Base-by-base conservation (phyloP, 768 basidiomycete species). In the Sarcodon sp. region DNA sequence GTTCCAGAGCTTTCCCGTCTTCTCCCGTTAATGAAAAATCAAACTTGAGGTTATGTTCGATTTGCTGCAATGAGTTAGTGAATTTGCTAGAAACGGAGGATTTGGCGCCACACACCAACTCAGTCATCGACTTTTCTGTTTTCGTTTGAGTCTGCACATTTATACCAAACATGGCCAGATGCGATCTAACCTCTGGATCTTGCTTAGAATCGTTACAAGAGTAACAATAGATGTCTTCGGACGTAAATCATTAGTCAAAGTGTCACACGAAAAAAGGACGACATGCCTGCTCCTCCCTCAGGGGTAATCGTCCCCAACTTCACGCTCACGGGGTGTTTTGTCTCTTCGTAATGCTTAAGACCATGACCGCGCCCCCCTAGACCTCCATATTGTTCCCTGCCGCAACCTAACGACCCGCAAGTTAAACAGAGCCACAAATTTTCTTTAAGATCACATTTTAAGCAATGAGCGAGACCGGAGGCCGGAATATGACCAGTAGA, bases 301-400 rank as follows among this genome's bases (percentile, higher is more conserved):
- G 96, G 87, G 1, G 93, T 93, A 54, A 99, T 96, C 0, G 94
- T 98, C 0, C 96, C 96, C 0, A 97, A 69, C 61, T 98, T 99
- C 33, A 97, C 92, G 47, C 83, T 84, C 16, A 92, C 73, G 0
- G 80, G 73, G 57, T 99, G 96, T 0, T 71, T 68, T 0, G 83
- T 81, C 39, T 73, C 67, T 43, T 83, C 61, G 45, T 70, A 94
- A 59, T 99, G 96, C 8, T 66, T 60, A 33, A 98, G 63, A 0
- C 86, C 94, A 57, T 99, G 96, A 0, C 93, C 83, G 55, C 97
- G 93, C 0, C 96, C 96, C 0, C 79, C 80, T 0, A 74, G 45
- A 1, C 87, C 87, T 5, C 90, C 90, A 52, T 72, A 87, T 56
- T 91, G 92, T 52, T 82, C 62, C 21, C 96, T 72, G 0, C 96